Evolutionary conservation across 805 yeast genomes (phyloP), one percentile per base, ranked within the genome.

Genomic region (Cyberlindnera bimundalis): DNA sequence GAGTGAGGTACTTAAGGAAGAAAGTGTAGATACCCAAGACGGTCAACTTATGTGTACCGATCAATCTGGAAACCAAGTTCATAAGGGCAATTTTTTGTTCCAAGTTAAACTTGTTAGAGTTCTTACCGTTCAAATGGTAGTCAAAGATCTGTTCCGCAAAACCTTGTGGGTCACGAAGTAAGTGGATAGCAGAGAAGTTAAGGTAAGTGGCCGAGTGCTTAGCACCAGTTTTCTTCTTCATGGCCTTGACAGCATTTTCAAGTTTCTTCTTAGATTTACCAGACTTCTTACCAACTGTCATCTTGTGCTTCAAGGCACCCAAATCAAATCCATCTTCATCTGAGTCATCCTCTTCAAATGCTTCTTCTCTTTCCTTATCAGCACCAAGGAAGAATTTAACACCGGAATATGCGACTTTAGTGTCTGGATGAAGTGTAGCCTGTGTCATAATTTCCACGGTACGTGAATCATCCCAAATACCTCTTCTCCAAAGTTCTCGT

Each of bases 391-490:
- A 93, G 64, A 93, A 93, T 56, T 79, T 72, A 23, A 87, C 93
- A 46, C 96, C 99, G 3, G 97, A 84, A 40, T 84, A 69, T 6
- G 95, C 83, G 35, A 93, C 93, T 65, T 93, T 93, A 6, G 70
- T 63, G 55, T 93, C 96, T 13, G 83, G 81, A 57, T 89, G 96
- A 46, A 87, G 65, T 2, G 97, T 88, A 1, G 98, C 97, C 54
- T 88, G 93, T 2, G 95, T 83, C 98, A 93, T 90, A 56, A 93
- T 79, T 64, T 93, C 99, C n/a, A 93, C 96, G 0, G 98, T 84
- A 55, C 97, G 73, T 0, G 96, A 77, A 61, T 93, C 99, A 62
- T 89, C 97, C 99, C 99, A 93, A 43, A 93, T 85, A 58, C 96
- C 96, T 60, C 98, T 76, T 68, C 96, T 78, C 99, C 99, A 93